Evolutionary conservation across 192 early-diverging fungal genomes (phyloP), one percentile per base, ranked within the genome.

Genomic region (Linnemannia hyalina): DNA sequence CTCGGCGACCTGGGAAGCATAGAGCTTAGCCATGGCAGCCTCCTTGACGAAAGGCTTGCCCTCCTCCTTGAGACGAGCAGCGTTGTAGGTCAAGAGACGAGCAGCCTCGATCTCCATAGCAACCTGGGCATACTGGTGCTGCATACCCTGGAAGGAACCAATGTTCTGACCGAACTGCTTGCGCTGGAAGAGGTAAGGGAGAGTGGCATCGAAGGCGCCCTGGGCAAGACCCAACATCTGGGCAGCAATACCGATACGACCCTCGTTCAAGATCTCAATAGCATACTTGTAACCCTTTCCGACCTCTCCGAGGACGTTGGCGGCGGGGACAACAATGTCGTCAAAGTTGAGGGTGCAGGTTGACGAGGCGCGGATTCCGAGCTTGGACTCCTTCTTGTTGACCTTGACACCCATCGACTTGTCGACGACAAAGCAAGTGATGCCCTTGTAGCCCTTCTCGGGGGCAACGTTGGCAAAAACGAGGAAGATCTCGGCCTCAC

Each of bases 381-480:
- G 95, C 93, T 99, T 99, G 76, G 92, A 93, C 88, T 99, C 98
- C 93, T 98, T 99, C 93, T 98, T 98, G 73, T 94, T 96, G 80
- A 99, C 93, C 78, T 94, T 82, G 57, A 99, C 95, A 70, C 98
- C 98, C 95, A 93, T 94, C 40, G 94, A 95, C 89, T 95, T 95
- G 83, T 99, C 97, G 22, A 99, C 96, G 63, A 98, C 93, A 82
- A 99, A 99, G 92, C 96, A 96, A 22, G 98, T 97, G 87, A 99
- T 99, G 70, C 97, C 97, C 92, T 97, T 98, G 93, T 98, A 98
- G 20, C 96, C 97, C 91, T 96, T 94, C 78, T 92, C 88, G 10
- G 96, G 97, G 80, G 98, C 97, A n/a, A 98, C 94, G 83, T 97
- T 99, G 90, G 98, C 98, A 92, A 99, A 99, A 32, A 99, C 97